Evolutionary conservation across 176 grass and related monocot genomes (phyloP), one percentile per base, ranked within the genome.

Genomic region (Oryza coarctata): DNA sequence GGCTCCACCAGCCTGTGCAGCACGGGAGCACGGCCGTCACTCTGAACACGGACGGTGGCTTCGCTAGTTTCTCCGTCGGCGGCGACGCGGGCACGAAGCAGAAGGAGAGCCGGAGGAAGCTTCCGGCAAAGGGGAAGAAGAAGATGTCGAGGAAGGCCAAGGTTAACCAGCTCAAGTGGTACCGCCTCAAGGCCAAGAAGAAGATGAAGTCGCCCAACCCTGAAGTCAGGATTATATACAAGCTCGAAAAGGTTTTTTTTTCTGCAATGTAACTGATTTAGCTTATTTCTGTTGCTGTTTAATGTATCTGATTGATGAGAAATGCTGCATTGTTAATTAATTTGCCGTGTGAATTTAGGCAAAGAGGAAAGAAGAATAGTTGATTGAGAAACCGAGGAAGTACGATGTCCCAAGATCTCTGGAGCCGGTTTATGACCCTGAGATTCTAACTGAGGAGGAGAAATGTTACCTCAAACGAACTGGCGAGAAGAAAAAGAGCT

Each of bases 171-270:
- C 91, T 94, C 1, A 94, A 91, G 55, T 94, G 91, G 89, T 97
- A 65, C 55, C 89, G 89, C 40, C 88, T 94, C 28, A 94, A 92
- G 74, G 89, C 92, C 76, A 94, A 94, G 73, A 94, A 92, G 81
- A 94, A 89, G 81, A 87, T 92, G 89, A 94, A 92, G 45, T 89
- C 87, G 22, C 89, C 92, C 23, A 94, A 94, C 52, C 89, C 92
- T 41, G 89, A 94, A 87, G 92, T 94, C 65, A 77, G 92, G 85
- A 94, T 94, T 27, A 87, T 87, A 84, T 94, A 94, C 85, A 94
- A 92, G 78, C 87, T 94, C 65, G 85, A 86, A 20, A 87, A 87
- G 81, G 85, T 87, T 2, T 32, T 15, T 29, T n/a, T 11, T 29
- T n/a, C 8, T 17, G 0, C 31, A 36, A 13, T 10, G 31, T 25